phyloP scores from a whole-genome alignment of 2,329 filamentous ascomycete species.

The Pseudogymnoascus sp. region DNA sequence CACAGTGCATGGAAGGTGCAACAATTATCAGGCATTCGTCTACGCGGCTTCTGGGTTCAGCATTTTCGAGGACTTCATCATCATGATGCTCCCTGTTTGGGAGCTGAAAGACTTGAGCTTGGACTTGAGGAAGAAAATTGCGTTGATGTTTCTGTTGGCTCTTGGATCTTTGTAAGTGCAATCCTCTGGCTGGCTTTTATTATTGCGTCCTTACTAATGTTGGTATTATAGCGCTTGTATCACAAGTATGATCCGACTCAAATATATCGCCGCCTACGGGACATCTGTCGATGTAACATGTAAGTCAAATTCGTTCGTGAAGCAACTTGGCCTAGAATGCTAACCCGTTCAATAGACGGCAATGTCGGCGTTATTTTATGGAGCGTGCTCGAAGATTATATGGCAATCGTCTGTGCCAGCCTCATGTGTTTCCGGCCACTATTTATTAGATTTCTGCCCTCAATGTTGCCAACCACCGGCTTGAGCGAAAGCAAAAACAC shows the following conservation, averaged over 20 bases:
- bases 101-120: slow-evolving; percentile 48
- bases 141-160: slow-evolving; percentile 59
- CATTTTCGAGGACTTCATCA: slow-evolving; percentile 60
- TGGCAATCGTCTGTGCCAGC: slow-evolving; percentile 59
- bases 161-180: slow-evolving; percentile 57
- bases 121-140: slow-evolving; percentile 58
- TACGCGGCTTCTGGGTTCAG: slow-evolving; percentile 61
- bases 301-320: slow-evolving; percentile 11
- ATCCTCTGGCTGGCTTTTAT: too few species aligned
- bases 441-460: slow-evolving; percentile 19
- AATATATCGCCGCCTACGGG: slow-evolving; percentile 42
- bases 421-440: slow-evolving; percentile 60
- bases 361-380: slow-evolving; percentile 62
- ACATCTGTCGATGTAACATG: slow-evolving; percentile 20
- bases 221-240: slow-evolving; percentile 38
- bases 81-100: slow-evolving; percentile 45
- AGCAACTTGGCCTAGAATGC: slow-evolving; percentile 37
- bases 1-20: slow-evolving; percentile 37
- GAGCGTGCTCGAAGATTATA: slow-evolving; percentile 58
- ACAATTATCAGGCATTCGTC: slow-evolving; percentile 57
- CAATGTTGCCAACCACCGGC: too few species aligned
- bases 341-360: slow-evolving; percentile 36
- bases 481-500: too few species aligned
- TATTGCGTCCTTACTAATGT: slow-evolving; percentile 10
- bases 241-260: slow-evolving; percentile 52